Evolutionary conservation across 2,329 filamentous ascomycete species (phyloP), one percentile per base, ranked within the genome.

Genomic region (Arthrobotrys pseudoclavata): DNA sequence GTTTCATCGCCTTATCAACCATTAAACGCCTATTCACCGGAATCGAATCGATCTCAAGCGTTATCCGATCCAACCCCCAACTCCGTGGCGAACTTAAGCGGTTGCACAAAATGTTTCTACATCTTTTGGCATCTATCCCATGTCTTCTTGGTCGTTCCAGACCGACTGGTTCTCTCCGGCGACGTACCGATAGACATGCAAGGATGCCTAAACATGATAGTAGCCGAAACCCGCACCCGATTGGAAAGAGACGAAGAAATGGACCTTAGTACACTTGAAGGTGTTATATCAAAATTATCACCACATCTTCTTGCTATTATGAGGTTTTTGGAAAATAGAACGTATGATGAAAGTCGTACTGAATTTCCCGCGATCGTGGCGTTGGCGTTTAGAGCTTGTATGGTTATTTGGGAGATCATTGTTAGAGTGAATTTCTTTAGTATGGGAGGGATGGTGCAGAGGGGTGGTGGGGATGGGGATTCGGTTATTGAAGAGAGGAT

Each of bases 381-480:
- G 4, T 77, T 81, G 76, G 79, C 80, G n/a, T 81, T 81, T 61
- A 81, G 80, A 50, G 80, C 80, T 9, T 78, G 80, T 50, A 81
- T 81, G 79, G 80, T 81, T 22, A 79, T 80, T 24, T 81, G 80
- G 80, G 80, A 81, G 66, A 76, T 81, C 57, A 79, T 81, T 18
- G 80, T 80, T 18, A 70, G 80, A 4, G 79, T 80, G 20, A 79
- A 79, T 15, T 79, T 79, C 18, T 79, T 79, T 48, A 77, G 67
- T 42, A 77, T 77, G 67, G 74, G 74, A 20, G 74, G 74, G 5
- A 24, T 66, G 20, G 26, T 5, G 20, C 47, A 50, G 6, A 61
- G 64, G 4, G 24, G 52, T 13, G 29, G 20, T 47, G 55, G 45
- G 10, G 72, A 55, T 10, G 42, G 48, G 3, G 74, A 77, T 50